Percentiles rank a stretch among this genome's conserved stretches.
Conservation (phyloP, 2,329 filamentous ascomycete species). For the Scolecobasidium constrictum region DNA sequence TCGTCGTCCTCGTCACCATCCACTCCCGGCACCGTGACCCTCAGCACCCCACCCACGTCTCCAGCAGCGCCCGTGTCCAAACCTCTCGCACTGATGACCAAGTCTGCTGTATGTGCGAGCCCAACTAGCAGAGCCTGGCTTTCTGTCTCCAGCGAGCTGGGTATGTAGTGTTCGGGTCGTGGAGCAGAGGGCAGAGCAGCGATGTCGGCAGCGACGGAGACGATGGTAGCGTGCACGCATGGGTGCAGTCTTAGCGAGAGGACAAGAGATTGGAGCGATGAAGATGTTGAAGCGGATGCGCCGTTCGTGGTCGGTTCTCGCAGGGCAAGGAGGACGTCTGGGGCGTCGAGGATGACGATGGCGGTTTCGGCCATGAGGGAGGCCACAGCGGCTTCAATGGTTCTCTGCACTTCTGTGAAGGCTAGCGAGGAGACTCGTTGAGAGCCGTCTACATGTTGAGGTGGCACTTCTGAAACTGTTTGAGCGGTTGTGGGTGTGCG, state of each 20-base stretch:
- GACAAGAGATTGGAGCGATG: constrained; percentile 14
- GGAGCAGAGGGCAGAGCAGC: constrained; percentile 43
- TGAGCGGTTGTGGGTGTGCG: not conserved
- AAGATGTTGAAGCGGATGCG: constrained; percentile 11
- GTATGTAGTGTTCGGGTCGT: constrained; percentile 35
- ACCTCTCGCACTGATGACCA: constrained; percentile 59
- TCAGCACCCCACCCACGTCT: constrained; percentile 81
- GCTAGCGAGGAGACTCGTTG: not conserved
- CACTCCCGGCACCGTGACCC: constrained; percentile 53
- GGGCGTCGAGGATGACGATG: constrained; percentile 34
- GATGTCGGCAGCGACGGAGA: constrained; percentile 59
- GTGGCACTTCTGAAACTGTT: not conserved
- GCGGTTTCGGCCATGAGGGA: constrained; percentile 8
- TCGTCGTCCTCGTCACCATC: constrained; percentile 22
- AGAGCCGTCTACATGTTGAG: too few relatives aligned
- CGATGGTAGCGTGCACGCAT: constrained; percentile 53
- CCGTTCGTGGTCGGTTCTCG: constrained; percentile 11
- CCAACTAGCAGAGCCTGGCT: constrained; percentile 61
- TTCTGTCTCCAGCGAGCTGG: constrained; percentile 52
- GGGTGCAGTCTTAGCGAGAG: constrained; percentile 18
- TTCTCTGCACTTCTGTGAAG: constrained; percentile 15
- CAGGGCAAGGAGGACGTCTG: constrained; percentile 30
- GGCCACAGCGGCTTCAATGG: constrained; percentile 19
- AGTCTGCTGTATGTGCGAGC: constrained; percentile 63
- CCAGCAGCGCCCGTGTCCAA: constrained; percentile 81